phyloP scores from a whole-genome alignment of 768 basidiomycete species.

The Leccinum uliginosum region DNA sequence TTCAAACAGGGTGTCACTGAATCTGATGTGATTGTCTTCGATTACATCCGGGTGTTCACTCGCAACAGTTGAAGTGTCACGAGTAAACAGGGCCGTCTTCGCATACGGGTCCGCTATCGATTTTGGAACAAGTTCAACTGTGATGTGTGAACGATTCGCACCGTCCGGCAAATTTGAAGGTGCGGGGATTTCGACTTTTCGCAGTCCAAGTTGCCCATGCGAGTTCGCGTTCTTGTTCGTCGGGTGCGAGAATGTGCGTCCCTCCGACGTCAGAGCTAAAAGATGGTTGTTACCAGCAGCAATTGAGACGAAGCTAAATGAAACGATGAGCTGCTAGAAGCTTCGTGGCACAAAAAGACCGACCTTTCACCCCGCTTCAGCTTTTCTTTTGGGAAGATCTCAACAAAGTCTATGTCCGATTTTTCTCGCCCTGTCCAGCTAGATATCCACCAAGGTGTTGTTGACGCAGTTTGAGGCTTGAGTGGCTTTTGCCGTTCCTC shows the following conservation, averaged over 20 bases:
- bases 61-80: constrained; percentile 18
- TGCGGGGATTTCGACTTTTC: constrained; percentile 50
- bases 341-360: constrained; percentile 8
- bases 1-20: constrained; percentile 69
- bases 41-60: constrained; percentile 25
- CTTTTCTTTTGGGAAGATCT: constrained; percentile 53
- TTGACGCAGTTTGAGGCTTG: constrained; percentile 39
- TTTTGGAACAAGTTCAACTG: constrained; percentile 56
- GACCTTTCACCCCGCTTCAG: constrained; percentile 69
- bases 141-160: constrained; percentile 30
- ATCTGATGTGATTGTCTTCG: constrained; percentile 48
- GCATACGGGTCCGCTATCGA: constrained; percentile 47
- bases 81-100: constrained; percentile 41
- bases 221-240: constrained; percentile 70
- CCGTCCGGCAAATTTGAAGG: constrained; percentile 17
- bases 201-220: constrained; percentile 80
- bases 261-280: constrained; percentile 64
- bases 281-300: constrained; percentile 70
- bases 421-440: constrained; percentile 54
- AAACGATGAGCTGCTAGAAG: constrained; percentile 7
- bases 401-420: constrained; percentile 50
- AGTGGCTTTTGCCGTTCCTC: constrained; percentile 42
- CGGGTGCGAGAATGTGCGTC: constrained; percentile 77
- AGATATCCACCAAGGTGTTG: constrained; percentile 56
- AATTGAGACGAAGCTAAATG: constrained; percentile 63